Conservation (phyloP, 768 basidiomycete genomes). For the Wakefieldia striispora region DNA sequence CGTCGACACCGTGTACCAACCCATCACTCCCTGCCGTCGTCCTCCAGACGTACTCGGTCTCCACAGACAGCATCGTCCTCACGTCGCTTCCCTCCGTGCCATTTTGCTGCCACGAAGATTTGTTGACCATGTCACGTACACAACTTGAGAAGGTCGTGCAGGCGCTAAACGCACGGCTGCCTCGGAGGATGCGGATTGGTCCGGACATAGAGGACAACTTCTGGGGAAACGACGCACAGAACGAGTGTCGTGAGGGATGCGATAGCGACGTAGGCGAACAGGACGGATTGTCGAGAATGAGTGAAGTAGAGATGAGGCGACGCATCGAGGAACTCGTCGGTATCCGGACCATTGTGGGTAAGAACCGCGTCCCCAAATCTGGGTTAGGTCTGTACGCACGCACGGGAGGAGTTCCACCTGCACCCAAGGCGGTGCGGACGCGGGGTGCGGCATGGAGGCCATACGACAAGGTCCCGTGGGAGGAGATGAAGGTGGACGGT, state of each 20-base stretch:
- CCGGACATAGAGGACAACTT: constrained; percentile 27
- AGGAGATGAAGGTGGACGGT: constrained; percentile 24
- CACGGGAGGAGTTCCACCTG: constrained; percentile 27
- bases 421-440: constrained; percentile 29
- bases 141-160: constrained; percentile 53
- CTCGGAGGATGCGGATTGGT: constrained; percentile 49
- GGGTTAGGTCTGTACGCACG: constrained; percentile 25
- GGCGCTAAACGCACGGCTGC: constrained; percentile 56
- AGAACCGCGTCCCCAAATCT: constrained; percentile 22
- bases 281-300: constrained; percentile 25
- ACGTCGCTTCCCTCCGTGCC: constrained; percentile 57
- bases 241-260: no score
- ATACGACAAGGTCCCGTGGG: constrained; percentile 17
- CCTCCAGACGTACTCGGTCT: constrained; percentile 53
- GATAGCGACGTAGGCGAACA: neutral
- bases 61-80: constrained; percentile 56
- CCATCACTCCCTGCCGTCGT: constrained; percentile 42
- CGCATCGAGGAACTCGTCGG: constrained; percentile 64
- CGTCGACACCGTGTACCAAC: constrained; percentile 3
- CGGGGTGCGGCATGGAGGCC: constrained; percentile 17
- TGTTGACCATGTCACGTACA: constrained; percentile 57
- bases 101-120: constrained; percentile 75
- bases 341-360: constrained; percentile 36
- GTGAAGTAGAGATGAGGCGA: constrained; percentile 46
- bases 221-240: constrained; percentile 5